Evolutionary conservation across 2,329 filamentous ascomycete genomes (phyloP).

Genomic region (Chaetomium olivaceum): DNA sequence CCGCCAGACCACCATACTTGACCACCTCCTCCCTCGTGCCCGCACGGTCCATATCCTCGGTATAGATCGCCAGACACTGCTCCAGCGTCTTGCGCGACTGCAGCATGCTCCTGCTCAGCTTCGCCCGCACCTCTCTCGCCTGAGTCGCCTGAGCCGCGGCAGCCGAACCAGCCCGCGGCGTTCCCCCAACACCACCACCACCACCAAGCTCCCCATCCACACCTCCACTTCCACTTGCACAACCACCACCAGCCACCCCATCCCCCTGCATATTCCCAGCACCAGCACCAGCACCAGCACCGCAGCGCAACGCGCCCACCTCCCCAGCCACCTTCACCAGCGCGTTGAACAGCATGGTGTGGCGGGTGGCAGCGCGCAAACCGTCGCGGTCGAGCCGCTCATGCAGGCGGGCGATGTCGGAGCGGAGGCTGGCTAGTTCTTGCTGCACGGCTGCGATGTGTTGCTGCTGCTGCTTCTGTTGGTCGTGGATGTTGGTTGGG

Average conservation of each 20-base stretch:
- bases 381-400: constrained; percentile 19
- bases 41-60: constrained; percentile 26
- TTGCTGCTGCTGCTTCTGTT: neutral
- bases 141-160: too few relatives aligned
- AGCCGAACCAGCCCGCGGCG: neutral
- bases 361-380: constrained; percentile 23
- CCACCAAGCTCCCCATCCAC: too few relatives aligned
- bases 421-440: constrained; percentile 5
- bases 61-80: constrained; percentile 22
- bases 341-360: constrained; percentile 29
- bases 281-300: neutral
- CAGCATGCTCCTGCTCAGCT: neutral
- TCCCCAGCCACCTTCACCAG: constrained; percentile 27
- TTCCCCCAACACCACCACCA: neutral
- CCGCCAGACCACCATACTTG: constrained; percentile 23
- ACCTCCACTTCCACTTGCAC: neutral
- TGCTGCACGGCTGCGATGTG: neutral
- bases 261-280: neutral
- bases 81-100: constrained; percentile 27
- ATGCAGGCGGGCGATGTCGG: constrained; percentile 17
- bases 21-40: constrained; percentile 18
- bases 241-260: neutral
- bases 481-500: neutral
- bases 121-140: neutral
- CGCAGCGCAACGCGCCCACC: constrained; percentile 6